Evolutionary conservation across 257 asterid genomes (phyloP).

Genomic region (Fraxinus excelsior): DNA sequence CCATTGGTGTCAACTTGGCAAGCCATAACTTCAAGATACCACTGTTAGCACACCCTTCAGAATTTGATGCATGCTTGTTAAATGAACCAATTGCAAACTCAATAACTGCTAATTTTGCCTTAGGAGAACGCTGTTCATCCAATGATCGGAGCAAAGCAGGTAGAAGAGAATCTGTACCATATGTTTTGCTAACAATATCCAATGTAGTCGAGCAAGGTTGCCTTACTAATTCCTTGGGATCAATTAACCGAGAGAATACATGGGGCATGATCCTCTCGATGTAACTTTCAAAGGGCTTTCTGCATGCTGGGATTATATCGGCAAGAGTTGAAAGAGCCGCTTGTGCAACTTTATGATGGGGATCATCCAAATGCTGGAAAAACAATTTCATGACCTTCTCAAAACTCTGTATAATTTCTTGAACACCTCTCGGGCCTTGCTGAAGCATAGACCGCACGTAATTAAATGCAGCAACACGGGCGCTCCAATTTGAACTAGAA

Average conservation of each 20-base stretch:
- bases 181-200: constrained; percentile 90
- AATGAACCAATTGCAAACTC: constrained; percentile 93
- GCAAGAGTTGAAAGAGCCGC: constrained; percentile 98
- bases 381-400: constrained; percentile 98
- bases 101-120: constrained; percentile 96
- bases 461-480: constrained; percentile 92
- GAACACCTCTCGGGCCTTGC: constrained; percentile 93
- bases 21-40: constrained; percentile 98
- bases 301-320: constrained; percentile 91
- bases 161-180: constrained; percentile 86
- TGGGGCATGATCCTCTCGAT: constrained; percentile 97
- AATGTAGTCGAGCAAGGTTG: constrained; percentile 93
- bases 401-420: constrained; percentile 90
- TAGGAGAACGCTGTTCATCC: constrained; percentile 99
- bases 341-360: constrained; percentile 99
- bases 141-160: constrained; percentile 95
- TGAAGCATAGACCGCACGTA: constrained; percentile 72
- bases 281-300: constrained; percentile 94
- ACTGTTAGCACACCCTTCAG: constrained; percentile 81
- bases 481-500: constrained; percentile 97
- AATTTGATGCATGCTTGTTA: constrained; percentile 72
- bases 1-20: constrained; percentile 84
- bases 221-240: constrained; percentile 95
- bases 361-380: constrained; percentile 99
- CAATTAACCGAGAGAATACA: constrained; percentile 95